Base-by-base conservation (phyloP, 352 stramenopile genomes). In the Globisporangium yorkense region DNA sequence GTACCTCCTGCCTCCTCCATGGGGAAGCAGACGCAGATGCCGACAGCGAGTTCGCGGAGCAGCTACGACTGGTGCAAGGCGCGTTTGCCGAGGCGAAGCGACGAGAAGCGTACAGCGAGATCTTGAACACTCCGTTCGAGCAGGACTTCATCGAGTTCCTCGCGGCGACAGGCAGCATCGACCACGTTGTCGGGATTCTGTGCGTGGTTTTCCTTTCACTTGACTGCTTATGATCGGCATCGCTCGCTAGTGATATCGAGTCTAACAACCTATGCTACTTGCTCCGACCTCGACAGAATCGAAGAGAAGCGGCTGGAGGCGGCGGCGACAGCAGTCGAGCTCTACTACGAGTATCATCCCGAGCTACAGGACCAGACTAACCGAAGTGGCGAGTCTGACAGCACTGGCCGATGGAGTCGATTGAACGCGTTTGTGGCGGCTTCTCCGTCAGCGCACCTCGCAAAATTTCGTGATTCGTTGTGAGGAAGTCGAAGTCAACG, bases 101-200 rank as follows among this genome's bases (percentile, higher is more conserved):
- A 50, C 70, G 69, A 44, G 35, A 66, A 21, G 66, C 65, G 7
- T 63, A 76, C 40, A 33, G 48, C 1, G 37, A 69, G 6, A 15
- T 74, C 4, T 52, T 82, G 24, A 48, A 48, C 27, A 77, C 69
- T 37, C 60, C 71, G 21, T 81, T 84, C 12, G 68, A 86, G 54
- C 21, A 59, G 44, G 65, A 54, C 5, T 86, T 84, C 47, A 45
- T 86, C 13, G 70, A 84, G 49, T 84, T 77, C 46, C 45, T 82
- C 13, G 74, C 75, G 18, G 72, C 72, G 10, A 80, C 59, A 2
- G 59, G 53, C 21, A 66, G 64, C 16, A 59, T 68, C 27, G 62
- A 68, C 20, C 51, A 33, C 5, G 40, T 62, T 20, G 47, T 68
- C 27, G 52, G 51, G 18, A 50, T 68, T 50, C 47, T 68, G 62